Base-by-base conservation (phyloP, 352 stramenopile genomes). In the Phytophthora cajani region DNA sequence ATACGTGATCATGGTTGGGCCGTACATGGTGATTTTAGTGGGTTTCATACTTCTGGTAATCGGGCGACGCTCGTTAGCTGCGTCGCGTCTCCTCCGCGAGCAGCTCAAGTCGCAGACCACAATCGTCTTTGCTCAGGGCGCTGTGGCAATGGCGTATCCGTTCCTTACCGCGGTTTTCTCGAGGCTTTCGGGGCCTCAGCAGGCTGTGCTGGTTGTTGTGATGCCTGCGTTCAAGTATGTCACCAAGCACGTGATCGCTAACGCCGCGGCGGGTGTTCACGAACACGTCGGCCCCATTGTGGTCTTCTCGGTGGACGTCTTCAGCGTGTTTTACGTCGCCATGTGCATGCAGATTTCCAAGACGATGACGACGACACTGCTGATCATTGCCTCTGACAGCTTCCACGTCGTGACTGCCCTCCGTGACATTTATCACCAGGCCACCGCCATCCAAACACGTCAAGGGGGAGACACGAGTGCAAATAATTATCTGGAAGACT, bases 301-400 rank as follows among this genome's bases (percentile, higher is more conserved):
- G 7, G 64, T 74, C 2, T 71, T 80, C 47, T 70, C 68, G 5
- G 64, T 80, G 5, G 72, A 76, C 5, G 44, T 69, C 4, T 77
- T 77, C 60, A 74, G 68, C 44, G 72, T 67, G 10, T 47, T 77
- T 17, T 76, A 72, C 21, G 46, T 69, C 6, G 50, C 64, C 12
- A 72, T 61, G 19, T 74, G 62, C 50, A 71, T 80, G 72, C 68
- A 77, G 19, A 69, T 49, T 21, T 42, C 67, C 0, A 60, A 50
- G 1, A 66, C 63, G 10, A 23, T 42, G 6, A 12, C 49, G 9
- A 53, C 58, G 19, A 72, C 51, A 4, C 17, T 61, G 2, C 1
- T 67, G 4, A 53, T 67, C 14, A 70, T 64, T 17, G 38, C 46
- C 1, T 58, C 49, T 2, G 63, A 70, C 16, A 54, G 36, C 14